Percentiles rank a stretch among this genome's conserved stretches.
These are phyloP conservation scores for Coemansia asiatica DNA, from an alignment of 192 early-diverging fungal genomes.

Conservation along the genomic window DNA sequence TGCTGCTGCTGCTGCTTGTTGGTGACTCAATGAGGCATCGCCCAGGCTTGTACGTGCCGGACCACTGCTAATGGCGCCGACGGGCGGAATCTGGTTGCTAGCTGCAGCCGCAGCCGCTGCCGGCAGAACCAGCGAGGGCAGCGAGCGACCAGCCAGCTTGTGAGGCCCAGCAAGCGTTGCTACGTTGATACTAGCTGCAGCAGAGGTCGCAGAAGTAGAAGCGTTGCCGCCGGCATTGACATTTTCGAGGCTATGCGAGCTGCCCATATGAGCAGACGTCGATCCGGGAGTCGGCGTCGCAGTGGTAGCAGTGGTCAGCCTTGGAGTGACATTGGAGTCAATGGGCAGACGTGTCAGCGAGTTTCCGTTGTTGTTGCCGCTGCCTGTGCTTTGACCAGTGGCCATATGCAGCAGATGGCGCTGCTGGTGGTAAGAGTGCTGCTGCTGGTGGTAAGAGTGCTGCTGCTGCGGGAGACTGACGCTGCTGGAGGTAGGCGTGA, in stretches of 20 bases:
- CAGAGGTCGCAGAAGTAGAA: neutral
- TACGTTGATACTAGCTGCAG: neutral
- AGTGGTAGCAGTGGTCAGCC: constrained; percentile 42
- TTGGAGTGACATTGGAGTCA: constrained; percentile 42
- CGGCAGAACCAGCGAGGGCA: constrained; percentile 34
- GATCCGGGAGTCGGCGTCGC: constrained; percentile 52
- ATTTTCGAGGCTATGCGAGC: constrained; percentile 36
- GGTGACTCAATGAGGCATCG: constrained; percentile 18
- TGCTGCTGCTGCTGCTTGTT: constrained; percentile 32
- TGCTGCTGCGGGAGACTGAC: constrained; percentile 19
- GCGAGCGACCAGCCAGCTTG: constrained; percentile 39
- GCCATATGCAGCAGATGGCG: constrained; percentile 23
- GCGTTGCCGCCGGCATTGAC: constrained; percentile 12
- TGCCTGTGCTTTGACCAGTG: neutral
- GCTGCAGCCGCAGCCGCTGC: neutral
- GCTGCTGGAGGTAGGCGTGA: constrained; percentile 11
- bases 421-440: constrained; percentile 34
- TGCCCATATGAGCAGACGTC: constrained; percentile 28
- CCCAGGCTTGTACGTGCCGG: constrained; percentile 26
- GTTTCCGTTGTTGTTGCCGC: neutral
- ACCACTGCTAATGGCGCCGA: constrained; percentile 16
- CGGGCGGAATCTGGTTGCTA: neutral
- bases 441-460: too few species aligned
- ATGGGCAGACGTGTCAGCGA: constrained; percentile 22
- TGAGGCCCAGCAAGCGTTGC: constrained; percentile 8